A percentile compares a stretch with the other conserved stretches of the same genome.
Conservation (phyloP, 345 rosid species). For the Eucalyptus erythrocorys region DNA sequence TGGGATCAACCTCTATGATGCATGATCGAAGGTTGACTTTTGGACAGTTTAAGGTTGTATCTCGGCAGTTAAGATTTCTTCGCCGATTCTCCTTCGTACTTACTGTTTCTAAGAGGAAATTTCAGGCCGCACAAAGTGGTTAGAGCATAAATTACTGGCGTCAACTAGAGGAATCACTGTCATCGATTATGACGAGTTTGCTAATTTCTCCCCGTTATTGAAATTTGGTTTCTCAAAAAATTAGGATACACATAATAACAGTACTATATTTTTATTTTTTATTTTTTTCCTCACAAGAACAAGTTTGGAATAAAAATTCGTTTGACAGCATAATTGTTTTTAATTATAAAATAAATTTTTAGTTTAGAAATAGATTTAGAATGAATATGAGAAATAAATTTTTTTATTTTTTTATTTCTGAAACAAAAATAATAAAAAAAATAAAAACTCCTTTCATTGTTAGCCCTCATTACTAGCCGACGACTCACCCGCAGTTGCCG, state of each 20-base stretch:
- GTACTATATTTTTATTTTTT: too few relatives aligned
- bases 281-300: too few relatives aligned
- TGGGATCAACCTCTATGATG: not conserved
- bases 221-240: not conserved
- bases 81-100: not conserved
- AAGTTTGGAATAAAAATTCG: rapidly evolving
- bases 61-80: not conserved
- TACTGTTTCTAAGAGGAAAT: not conserved
- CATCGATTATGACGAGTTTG: not conserved
- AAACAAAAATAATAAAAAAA: too few relatives aligned
- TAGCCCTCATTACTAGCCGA: too few relatives aligned
- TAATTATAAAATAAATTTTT: too few relatives aligned
- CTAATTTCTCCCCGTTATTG: not conserved
- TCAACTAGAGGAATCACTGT: not conserved
- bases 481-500: rapidly evolving
- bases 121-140: not conserved
- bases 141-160: not conserved
- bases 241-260: not conserved
- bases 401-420: rapidly evolving
- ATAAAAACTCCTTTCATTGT: too few relatives aligned
- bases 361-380: too few relatives aligned
- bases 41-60: not conserved
- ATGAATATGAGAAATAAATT: rapidly evolving
- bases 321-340: too few relatives aligned
- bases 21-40: not conserved